Conservation (phyloP, 495 filamentous ascomycete species). For the Polyplosphaeria fusca region DNA sequence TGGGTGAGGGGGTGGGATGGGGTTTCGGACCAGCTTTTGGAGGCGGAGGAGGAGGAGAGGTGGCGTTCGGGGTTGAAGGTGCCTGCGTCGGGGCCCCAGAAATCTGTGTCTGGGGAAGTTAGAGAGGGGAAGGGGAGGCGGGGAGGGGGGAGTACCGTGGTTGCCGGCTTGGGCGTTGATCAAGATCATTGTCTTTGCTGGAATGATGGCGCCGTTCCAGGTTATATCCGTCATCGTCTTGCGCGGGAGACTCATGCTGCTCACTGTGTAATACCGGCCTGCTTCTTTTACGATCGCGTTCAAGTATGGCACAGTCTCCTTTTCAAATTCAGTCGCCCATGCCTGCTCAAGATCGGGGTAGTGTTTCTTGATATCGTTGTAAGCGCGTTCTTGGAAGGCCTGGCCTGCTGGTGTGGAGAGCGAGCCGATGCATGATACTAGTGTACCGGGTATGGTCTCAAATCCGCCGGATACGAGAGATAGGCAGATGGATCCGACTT, state of each 20-base stretch:
- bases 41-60: constrained; percentile 40
- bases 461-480: constrained; percentile 53
- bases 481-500: constrained; percentile 52
- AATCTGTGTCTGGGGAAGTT: constrained; percentile 52
- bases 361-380: constrained; percentile 52
- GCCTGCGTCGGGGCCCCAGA: constrained; percentile 50
- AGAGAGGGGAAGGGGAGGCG: no score
- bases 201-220: constrained; percentile 56
- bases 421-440: constrained; percentile 50
- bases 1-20: constrained; percentile 44
- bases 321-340: constrained; percentile 47
- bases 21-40: constrained; percentile 42
- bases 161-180: constrained; percentile 59
- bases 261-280: constrained; percentile 54
- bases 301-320: constrained; percentile 64
- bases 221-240: constrained; percentile 52
- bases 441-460: constrained; percentile 51
- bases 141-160: no score
- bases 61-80: constrained; percentile 55
- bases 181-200: constrained; percentile 53
- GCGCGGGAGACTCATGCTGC: constrained; percentile 52
- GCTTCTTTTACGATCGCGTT: constrained; percentile 62
- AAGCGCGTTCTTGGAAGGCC: constrained; percentile 50
- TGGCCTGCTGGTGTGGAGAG: constrained; percentile 50
- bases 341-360: constrained; percentile 50